phyloP scores from a whole-genome alignment of 2,329 filamentous ascomycete genomes.

The Xylariaceae sp. region DNA sequence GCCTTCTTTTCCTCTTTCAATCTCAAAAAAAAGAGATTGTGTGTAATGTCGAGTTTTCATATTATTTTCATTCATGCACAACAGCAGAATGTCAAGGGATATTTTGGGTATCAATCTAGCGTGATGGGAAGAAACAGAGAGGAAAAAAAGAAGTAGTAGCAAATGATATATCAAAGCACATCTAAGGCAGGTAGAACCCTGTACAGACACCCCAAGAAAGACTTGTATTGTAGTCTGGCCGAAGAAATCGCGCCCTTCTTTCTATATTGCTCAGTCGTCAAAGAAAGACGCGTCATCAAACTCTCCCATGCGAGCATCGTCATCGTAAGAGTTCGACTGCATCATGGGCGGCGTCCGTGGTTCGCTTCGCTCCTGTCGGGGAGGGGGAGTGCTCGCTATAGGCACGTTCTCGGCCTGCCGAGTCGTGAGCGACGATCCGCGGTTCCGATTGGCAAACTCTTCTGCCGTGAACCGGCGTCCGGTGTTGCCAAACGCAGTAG shows the following conservation, averaged over 20 bases:
- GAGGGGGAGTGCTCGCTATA: conserved; percentile 38
- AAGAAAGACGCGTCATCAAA: conserved; percentile 58
- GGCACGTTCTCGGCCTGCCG: conserved; percentile 38
- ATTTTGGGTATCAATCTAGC: conserved; percentile 22
- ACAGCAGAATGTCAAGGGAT: conserved; percentile 11
- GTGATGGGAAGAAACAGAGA: conserved; percentile 15
- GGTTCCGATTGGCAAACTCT: conserved; percentile 38
- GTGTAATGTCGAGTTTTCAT: too few relatives aligned
- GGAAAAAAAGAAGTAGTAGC: too few relatives aligned
- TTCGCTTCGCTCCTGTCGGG: conserved; percentile 34
- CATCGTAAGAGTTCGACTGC: conserved; percentile 52
- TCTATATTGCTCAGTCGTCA: conserved; percentile 37
- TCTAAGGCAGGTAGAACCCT: conserved; percentile 5
- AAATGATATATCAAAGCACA: conserved; percentile 19
- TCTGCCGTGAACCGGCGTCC: conserved; percentile 53
- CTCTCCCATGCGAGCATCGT: conserved; percentile 53
- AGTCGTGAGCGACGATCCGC: conserved; percentile 29
- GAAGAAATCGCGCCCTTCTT: too few relatives aligned
- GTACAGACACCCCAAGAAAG: too few relatives aligned
- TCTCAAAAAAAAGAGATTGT: too few relatives aligned
- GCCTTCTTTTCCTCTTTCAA: too few relatives aligned
- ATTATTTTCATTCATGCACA: too few relatives aligned
- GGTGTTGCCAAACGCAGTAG: conserved; percentile 56
- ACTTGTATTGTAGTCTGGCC: too few relatives aligned
- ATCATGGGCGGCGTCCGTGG: conserved; percentile 60